A percentile compares a stretch with the other conserved stretches of the same genome.
phyloP scores from a whole-genome alignment of 768 basidiomycete genomes.

The Amanita pseudoporphyria region DNA sequence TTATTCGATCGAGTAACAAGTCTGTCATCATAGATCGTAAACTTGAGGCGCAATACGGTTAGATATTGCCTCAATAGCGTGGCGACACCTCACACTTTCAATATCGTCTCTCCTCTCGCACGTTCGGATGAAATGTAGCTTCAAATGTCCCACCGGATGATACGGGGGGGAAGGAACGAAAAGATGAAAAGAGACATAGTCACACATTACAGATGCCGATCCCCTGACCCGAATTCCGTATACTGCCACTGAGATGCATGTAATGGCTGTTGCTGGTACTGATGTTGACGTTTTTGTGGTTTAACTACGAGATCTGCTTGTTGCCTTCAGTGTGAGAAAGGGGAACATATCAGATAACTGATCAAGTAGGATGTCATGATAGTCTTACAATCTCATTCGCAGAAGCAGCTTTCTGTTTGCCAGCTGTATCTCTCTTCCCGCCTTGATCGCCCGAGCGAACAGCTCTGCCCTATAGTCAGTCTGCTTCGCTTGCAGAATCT shows the following conservation, averaged over 20 bases:
- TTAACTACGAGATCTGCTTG: conserved; percentile 75
- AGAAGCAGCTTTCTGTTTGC: conserved; percentile 73
- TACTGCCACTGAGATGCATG: conserved; percentile 4
- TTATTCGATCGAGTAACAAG: too few relatives aligned
- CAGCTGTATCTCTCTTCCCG: conserved; percentile 60
- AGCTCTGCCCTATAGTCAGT: conserved; percentile 71
- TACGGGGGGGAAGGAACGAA: too few relatives aligned
- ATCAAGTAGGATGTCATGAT: background rate
- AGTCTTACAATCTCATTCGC: conserved; percentile 70
- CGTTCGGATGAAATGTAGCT: too few relatives aligned
- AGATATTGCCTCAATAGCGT: too few relatives aligned
- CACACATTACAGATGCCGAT: background rate
- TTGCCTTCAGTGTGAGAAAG: conserved; percentile 36
- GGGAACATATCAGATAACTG: background rate
- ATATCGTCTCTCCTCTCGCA: too few relatives aligned
- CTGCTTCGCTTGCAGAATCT: conserved; percentile 77
- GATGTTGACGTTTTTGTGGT: conserved; percentile 33
- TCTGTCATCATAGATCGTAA: too few relatives aligned
- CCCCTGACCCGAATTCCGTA: background rate
- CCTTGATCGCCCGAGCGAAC: conserved; percentile 66
- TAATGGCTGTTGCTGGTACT: background rate
- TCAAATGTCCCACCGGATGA: background rate
- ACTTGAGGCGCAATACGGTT: too few relatives aligned
- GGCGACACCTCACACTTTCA: too few relatives aligned
- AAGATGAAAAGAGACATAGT: too few relatives aligned